These are phyloP conservation scores for Ogataea paradorogensis DNA, from an alignment of 805 yeast genomes.

Conservation along the genomic window DNA sequence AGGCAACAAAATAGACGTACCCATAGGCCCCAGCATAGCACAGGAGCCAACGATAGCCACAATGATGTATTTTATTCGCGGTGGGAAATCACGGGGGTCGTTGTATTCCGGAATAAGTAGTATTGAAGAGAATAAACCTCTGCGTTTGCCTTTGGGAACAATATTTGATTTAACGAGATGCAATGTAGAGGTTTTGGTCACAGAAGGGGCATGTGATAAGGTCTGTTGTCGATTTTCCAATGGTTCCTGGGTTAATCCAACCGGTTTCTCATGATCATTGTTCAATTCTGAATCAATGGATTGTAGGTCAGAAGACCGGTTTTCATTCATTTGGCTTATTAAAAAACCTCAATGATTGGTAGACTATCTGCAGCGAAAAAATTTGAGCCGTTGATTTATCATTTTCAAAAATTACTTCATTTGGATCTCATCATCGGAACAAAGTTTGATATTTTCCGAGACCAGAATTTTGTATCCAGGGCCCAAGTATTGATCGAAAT, in stretches of 20 bases:
- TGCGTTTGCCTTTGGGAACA: conserved; percentile 41
- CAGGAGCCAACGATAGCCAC: conserved; percentile 69
- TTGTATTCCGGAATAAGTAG: conserved; percentile 65
- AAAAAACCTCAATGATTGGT: too few species aligned
- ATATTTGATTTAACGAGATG: conserved; percentile 26
- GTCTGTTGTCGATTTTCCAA: background rate
- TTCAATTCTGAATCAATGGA: conserved; percentile 5
- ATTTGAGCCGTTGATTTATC: conserved; percentile 9
- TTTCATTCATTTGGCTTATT: conserved; percentile 4
- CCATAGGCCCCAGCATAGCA: conserved; percentile 85
- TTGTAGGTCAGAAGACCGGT: conserved; percentile 1
- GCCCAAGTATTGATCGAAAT: conserved; percentile 57
- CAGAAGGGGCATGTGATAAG: background rate
- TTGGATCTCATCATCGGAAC: conserved; percentile 15
- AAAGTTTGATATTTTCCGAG: conserved; percentile 2
- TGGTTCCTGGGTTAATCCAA: conserved; percentile 1
- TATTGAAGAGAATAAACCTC: conserved; percentile 57
- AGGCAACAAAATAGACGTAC: conserved; percentile 78
- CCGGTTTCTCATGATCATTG: background rate
- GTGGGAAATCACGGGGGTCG: conserved; percentile 66
- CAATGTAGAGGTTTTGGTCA: conserved; percentile 18
- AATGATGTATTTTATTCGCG: conserved; percentile 45
- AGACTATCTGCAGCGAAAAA: background rate
- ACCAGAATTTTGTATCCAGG: conserved; percentile 35
- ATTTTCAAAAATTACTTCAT: conserved; percentile 17